Evolutionary conservation across 1,284 basidiomycete species (phyloP).

Genomic region (Boletus semigastroideus): DNA sequence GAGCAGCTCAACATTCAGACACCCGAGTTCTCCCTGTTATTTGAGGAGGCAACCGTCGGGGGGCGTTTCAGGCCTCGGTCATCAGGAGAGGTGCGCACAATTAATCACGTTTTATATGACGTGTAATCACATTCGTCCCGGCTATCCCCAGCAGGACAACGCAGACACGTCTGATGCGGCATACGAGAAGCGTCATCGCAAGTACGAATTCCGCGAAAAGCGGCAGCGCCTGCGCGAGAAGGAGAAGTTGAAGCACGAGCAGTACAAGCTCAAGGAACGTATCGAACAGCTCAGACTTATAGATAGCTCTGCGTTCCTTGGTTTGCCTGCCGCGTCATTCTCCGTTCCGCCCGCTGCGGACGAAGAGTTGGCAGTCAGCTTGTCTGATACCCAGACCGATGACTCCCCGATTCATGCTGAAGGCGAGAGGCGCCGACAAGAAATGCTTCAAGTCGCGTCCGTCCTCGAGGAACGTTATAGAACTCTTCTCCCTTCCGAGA

Average conservation of each 20-base stretch:
- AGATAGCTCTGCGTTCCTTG: slow-evolving; percentile 68
- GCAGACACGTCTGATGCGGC: slow-evolving; percentile 80
- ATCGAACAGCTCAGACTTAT: slow-evolving; percentile 81
- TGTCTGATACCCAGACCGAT: slow-evolving; percentile 39
- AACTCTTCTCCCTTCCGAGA: slow-evolving; percentile 66
- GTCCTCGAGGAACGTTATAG: slow-evolving; percentile 69
- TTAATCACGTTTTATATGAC: slow-evolving; percentile 8
- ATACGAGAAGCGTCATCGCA: slow-evolving; percentile 84
- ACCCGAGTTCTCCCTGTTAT: slow-evolving; percentile 60
- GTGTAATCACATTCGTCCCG: slow-evolving; percentile 11
- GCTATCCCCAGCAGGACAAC: slow-evolving; percentile 35
- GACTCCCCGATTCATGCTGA: slow-evolving; percentile 48
- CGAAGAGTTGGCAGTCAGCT: slow-evolving; percentile 29
- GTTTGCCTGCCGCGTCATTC: slow-evolving; percentile 58
- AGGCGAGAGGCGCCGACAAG: slow-evolving; percentile 66
- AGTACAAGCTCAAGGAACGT: slow-evolving; percentile 86
- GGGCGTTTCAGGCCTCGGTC: slow-evolving; percentile 65
- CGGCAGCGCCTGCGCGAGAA: slow-evolving; percentile 83
- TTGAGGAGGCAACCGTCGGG: slow-evolving; percentile 59
- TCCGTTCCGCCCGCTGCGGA: slow-evolving; percentile 35
- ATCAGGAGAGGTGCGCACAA: slow-evolving; percentile 62
- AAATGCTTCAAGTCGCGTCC: slow-evolving; percentile 68
- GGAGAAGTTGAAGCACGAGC: slow-evolving; percentile 87
- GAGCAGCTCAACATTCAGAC: slow-evolving; percentile 71
- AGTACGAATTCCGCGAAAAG: slow-evolving; percentile 86